A percentile compares a stretch with the other conserved stretches of the same genome.
Evolutionary conservation across 2,329 filamentous ascomycete species (phyloP).

Genomic region (Calonectria pteridis): DNA sequence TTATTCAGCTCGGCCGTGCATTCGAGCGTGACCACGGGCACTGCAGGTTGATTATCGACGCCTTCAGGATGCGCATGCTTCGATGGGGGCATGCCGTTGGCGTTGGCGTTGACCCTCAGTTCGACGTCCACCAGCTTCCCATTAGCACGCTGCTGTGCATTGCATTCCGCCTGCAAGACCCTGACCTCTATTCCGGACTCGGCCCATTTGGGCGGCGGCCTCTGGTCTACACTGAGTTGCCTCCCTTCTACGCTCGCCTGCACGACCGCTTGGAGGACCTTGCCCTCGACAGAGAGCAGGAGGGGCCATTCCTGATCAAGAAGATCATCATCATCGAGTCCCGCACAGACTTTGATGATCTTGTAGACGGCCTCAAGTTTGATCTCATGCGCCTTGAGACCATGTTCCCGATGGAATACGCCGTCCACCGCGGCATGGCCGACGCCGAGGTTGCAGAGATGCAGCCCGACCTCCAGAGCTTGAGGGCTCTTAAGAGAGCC

Average conservation of each 20-base stretch:
- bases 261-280: neutral
- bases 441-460: conserved; percentile 1
- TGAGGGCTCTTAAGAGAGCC: neutral
- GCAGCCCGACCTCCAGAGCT: neutral
- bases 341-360: neutral
- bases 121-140: neutral
- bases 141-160: neutral
- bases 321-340: neutral
- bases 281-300: neutral
- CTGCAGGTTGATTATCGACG: neutral
- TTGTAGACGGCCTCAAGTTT: neutral
- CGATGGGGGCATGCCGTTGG: neutral
- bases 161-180: neutral
- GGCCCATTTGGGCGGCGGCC: neutral
- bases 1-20: neutral
- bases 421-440: neutral
- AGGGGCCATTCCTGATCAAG: neutral
- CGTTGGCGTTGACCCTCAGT: neutral
- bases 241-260: neutral
- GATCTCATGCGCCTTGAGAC: neutral
- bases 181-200: neutral
- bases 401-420: neutral
- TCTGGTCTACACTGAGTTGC: neutral
- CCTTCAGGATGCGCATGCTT: neutral
- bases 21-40: neutral